A percentile compares a stretch with the other conserved stretches of the same genome.
Conservation (phyloP, 805 yeast genomes). For the Myxozyma sirexii region DNA sequence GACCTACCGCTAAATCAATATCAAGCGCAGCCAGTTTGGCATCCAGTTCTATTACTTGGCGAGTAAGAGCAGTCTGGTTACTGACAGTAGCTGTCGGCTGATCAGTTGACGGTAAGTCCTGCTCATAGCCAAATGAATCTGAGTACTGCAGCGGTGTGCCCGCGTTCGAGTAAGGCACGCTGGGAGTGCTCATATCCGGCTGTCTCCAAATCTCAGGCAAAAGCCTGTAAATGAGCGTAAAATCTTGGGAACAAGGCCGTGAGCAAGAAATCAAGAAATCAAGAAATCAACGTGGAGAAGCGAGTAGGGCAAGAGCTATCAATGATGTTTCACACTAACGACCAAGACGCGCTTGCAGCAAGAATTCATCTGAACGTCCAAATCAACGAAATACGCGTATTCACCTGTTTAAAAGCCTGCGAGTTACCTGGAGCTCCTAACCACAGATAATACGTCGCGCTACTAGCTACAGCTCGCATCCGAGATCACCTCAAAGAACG, state of each 20-base stretch:
- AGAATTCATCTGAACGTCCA: neutral
- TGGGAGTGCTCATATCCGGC: neutral
- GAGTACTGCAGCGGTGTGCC: neutral
- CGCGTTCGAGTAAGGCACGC: neutral
- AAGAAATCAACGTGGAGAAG: too few species aligned
- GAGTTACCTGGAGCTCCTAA: too few species aligned
- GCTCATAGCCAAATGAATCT: neutral
- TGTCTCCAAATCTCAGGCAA: neutral
- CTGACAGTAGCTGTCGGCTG: neutral
- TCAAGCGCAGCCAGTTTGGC: constrained; percentile 18
- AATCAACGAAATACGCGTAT: neutral
- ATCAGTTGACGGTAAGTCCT: neutral
- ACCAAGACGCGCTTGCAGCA: neutral
- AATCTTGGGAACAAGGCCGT: neutral
- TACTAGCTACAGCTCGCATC: too few species aligned
- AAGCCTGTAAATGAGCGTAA: neutral
- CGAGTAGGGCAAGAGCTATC: neutral
- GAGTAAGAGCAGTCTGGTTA: neutral
- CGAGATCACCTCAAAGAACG: too few species aligned
- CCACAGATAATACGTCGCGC: too few species aligned
- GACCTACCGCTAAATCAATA: constrained; percentile 16
- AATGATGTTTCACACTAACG: neutral
- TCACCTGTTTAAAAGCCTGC: too few species aligned
- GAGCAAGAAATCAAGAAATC: neutral
- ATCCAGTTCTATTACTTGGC: constrained; percentile 14